Percentiles rank a stretch among this genome's conserved stretches.
Evolutionary conservation across 306 rosid species (phyloP).

Genomic region (Vigna unguiculata): DNA sequence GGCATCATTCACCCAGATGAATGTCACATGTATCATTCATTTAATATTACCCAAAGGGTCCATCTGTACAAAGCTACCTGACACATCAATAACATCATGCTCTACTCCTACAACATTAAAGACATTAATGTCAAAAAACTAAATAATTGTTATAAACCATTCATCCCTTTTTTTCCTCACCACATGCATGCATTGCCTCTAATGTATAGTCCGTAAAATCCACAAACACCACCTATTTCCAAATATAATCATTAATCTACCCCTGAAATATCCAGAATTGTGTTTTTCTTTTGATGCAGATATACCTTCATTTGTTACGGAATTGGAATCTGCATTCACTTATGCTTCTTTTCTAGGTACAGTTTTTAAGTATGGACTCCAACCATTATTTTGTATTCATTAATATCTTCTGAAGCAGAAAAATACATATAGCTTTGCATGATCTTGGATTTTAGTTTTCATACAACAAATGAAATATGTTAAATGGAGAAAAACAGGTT

Average conservation of each 20-base stretch:
- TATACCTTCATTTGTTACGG: not conserved
- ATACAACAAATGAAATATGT: constrained; percentile 43
- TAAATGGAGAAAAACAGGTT: constrained; percentile 53
- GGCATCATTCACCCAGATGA: constrained; percentile 45
- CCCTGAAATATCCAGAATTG: not conserved
- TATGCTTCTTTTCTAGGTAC: not conserved
- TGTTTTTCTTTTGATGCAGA: not conserved
- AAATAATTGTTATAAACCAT: not conserved
- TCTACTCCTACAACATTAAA: constrained; percentile 40
- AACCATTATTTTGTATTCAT: not conserved
- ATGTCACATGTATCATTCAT: constrained; percentile 51
- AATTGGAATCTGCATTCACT: not conserved
- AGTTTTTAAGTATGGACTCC: constrained; percentile 11
- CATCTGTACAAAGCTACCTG: constrained; percentile 13
- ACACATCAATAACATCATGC: constrained; percentile 33
- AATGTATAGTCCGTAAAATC: constrained; percentile 28
- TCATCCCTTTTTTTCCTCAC: constrained; percentile 36
- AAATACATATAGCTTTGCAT: not conserved
- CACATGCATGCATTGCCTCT: constrained; percentile 51
- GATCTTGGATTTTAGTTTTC: constrained; percentile 14
- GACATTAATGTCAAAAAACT: constrained; percentile 15
- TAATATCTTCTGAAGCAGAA: constrained; percentile 6
- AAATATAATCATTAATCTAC: constrained; percentile 26
- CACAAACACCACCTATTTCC: constrained; percentile 14
- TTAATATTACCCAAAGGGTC: constrained; percentile 40